phyloP scores from a whole-genome alignment of 805 yeast species.

The Sugiyamaella floridensis region DNA sequence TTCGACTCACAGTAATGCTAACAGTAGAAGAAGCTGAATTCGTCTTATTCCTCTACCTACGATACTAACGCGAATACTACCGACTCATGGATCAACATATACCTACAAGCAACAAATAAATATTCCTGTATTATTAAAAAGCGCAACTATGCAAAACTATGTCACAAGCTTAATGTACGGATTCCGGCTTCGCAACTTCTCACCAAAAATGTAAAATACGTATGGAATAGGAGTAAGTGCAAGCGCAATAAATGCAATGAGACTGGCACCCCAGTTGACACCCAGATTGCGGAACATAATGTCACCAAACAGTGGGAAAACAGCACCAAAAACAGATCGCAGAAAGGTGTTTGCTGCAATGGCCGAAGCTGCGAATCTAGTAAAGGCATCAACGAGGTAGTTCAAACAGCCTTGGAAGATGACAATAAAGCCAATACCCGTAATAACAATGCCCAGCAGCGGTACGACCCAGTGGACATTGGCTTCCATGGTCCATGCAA shows the following conservation, averaged over 20 bases:
- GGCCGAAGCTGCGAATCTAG: slow-evolving; percentile 54
- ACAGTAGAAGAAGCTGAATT: no score
- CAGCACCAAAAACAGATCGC: slow-evolving; percentile 53
- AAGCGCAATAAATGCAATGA: slow-evolving; percentile 45
- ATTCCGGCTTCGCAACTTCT: slow-evolving; percentile 29
- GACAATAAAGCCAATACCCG: slow-evolving; percentile 47
- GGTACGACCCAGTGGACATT: slow-evolving; percentile 50
- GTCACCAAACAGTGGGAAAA: slow-evolving; percentile 52
- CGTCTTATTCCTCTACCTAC: no score
- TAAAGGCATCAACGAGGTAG: slow-evolving; percentile 55
- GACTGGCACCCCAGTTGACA: slow-evolving; percentile 48
- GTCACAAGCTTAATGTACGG: slow-evolving; percentile 18
- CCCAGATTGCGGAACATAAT: slow-evolving; percentile 46
- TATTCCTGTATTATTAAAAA: no score
- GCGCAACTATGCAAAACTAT: slow-evolving; percentile 2
- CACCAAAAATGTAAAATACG: slow-evolving; percentile 46
- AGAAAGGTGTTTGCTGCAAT: slow-evolving; percentile 57
- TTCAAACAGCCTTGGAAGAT: slow-evolving; percentile 55
- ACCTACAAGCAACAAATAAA: no score
- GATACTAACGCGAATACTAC: no score
- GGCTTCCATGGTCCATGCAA: slow-evolving; percentile 53
- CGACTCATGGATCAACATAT: no score
- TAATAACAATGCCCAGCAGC: slow-evolving; percentile 46
- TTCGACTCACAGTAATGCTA: no score
- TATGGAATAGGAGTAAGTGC: slow-evolving; percentile 52